phyloP scores from a whole-genome alignment of 116 monocot genomes.

The Iris pallida region DNA sequence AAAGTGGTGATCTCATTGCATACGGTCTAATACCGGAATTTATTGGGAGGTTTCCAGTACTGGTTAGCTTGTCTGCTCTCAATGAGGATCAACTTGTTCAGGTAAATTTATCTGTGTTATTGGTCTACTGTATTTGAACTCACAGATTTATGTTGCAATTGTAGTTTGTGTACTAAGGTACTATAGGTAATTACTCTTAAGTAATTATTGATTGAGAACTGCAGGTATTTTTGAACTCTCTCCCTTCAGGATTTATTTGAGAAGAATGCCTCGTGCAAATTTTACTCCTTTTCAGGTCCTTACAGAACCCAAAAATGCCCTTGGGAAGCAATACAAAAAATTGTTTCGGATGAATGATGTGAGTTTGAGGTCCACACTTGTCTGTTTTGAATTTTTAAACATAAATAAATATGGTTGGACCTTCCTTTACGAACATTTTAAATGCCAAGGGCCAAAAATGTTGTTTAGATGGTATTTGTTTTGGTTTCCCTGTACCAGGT shows the following conservation, averaged over 20 bases:
- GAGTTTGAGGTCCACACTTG: conserved; percentile 7
- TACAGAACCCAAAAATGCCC: conserved; percentile 54
- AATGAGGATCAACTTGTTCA: conserved; percentile 53
- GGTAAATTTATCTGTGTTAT: conserved; percentile 18
- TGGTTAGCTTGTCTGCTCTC: conserved; percentile 46
- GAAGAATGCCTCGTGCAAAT: too few relatives aligned
- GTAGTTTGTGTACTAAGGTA: too few relatives aligned
- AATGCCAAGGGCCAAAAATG: too few relatives aligned
- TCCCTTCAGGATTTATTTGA: too few relatives aligned
- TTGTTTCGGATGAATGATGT: conserved; percentile 58
- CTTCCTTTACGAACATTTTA: neutral
- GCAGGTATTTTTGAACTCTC: too few relatives aligned
- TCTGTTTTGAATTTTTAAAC: neutral
- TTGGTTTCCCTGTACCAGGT: conserved; percentile 37
- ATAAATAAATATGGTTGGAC: neutral
- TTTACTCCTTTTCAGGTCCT: conserved; percentile 27
- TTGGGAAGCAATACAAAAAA: conserved; percentile 53
- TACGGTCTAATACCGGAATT: conserved; percentile 66
- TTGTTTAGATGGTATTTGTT: conserved; percentile 5
- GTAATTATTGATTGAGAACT: too few relatives aligned
- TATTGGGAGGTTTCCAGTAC: conserved; percentile 50
- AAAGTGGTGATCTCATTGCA: conserved; percentile 56
- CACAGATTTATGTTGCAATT: too few relatives aligned
- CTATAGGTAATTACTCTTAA: too few relatives aligned
- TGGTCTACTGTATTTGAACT: too few relatives aligned